phyloP scores from a whole-genome alignment of 805 yeast genomes.

The Kuraishia capsulata region DNA sequence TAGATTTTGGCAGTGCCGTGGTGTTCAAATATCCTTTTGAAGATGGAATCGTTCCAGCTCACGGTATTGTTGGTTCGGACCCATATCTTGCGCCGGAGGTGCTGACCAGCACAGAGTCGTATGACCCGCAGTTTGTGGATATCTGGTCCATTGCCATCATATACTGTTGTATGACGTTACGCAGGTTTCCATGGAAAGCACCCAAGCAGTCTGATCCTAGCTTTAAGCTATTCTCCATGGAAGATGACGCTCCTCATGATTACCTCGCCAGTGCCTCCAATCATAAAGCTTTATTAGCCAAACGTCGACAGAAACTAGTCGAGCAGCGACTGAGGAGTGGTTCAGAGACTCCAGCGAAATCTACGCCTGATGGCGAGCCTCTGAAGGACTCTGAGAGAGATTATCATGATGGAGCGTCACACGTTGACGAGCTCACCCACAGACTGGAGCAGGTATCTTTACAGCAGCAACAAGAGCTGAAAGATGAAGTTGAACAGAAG shows the following conservation, averaged over 20 bases:
- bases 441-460: background rate
- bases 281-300: constrained; percentile 54
- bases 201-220: constrained; percentile 66
- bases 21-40: constrained; percentile 74
- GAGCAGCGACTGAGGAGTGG: constrained; percentile 14
- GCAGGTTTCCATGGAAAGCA: constrained; percentile 83
- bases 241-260: constrained; percentile 72
- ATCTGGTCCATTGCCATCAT: constrained; percentile 82
- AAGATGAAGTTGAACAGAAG: no score
- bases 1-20: constrained; percentile 81
- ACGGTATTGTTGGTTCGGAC: constrained; percentile 78
- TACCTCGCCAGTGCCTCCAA: constrained; percentile 63
- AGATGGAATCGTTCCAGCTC: constrained; percentile 47
- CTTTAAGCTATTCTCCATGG: constrained; percentile 52
- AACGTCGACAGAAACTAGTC: constrained; percentile 42
- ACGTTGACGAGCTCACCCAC: background rate
- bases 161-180: constrained; percentile 79
- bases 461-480: background rate
- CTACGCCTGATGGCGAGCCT: constrained; percentile 7
- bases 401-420: constrained; percentile 2
- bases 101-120: constrained; percentile 37
- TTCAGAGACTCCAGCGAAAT: constrained; percentile 1
- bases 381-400: constrained; percentile 64
- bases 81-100: constrained; percentile 87
- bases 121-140: constrained; percentile 74